A percentile compares a stretch with the other conserved stretches of the same genome.
phyloP scores from a whole-genome alignment of 352 stramenopile species.

The Globisporangium lucens region DNA sequence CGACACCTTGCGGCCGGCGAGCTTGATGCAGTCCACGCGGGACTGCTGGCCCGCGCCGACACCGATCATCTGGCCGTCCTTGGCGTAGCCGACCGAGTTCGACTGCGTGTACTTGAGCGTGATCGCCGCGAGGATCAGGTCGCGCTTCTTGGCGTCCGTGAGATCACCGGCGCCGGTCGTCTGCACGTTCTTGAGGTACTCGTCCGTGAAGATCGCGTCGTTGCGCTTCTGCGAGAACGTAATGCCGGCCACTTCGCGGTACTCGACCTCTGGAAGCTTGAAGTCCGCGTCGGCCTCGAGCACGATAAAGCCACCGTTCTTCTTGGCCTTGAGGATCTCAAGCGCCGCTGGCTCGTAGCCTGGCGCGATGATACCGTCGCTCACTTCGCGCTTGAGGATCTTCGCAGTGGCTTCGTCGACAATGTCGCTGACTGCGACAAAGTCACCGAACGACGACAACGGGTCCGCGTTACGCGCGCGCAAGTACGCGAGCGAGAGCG shows the following conservation, averaged over 20 bases:
- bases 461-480: constrained; percentile 98
- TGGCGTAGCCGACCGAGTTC: constrained; percentile 99
- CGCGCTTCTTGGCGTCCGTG: constrained; percentile 91
- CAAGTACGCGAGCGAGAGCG: constrained; percentile 96
- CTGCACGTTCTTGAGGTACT: constrained; percentile 93
- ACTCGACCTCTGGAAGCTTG: constrained; percentile 93
- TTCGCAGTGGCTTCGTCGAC: constrained; percentile 98
- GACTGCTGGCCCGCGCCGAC: constrained; percentile 99
- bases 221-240: constrained; percentile 99
- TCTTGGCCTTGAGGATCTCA: constrained; percentile 98
- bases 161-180: constrained; percentile 87
- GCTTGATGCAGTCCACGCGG: constrained; percentile 99
- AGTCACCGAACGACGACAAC: constrained; percentile 99
- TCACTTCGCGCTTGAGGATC: constrained; percentile 99
- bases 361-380: constrained; percentile 98
- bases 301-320: constrained; percentile 99
- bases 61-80: constrained; percentile 99
- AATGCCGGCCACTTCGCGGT: constrained; percentile 97
- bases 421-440: constrained; percentile 96
- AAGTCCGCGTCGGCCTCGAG: constrained; percentile 94
- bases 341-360: constrained; percentile 97
- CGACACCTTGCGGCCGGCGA: constrained; percentile 96
- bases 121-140: constrained; percentile 98
- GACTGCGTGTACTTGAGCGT: constrained; percentile 99
- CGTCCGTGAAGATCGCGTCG: constrained; percentile 92